Percentiles rank a stretch among this genome's conserved stretches.
Evolutionary conservation across 177 flowering plant species (phyloP).

Genomic region (Vitis hybrid): DNA sequence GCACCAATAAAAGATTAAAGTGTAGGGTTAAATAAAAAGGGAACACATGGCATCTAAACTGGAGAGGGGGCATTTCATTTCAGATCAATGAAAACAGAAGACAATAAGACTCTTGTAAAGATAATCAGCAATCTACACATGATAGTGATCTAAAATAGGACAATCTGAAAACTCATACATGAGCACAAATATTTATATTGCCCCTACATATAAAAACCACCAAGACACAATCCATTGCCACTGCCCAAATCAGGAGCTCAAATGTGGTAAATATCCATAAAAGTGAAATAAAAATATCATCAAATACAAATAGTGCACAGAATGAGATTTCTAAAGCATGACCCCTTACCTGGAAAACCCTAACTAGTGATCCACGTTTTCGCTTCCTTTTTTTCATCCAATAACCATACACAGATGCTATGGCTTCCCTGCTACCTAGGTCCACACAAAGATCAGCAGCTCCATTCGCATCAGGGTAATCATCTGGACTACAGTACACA

Average conservation of each 20-base stretch:
- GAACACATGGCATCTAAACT: too few relatives aligned
- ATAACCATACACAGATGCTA: constrained; percentile 53
- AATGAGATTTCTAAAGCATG: neutral
- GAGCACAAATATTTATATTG: too few relatives aligned
- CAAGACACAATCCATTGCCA: neutral
- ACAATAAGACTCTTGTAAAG: too few relatives aligned
- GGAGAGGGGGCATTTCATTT: too few relatives aligned
- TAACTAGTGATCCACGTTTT: constrained; percentile 46
- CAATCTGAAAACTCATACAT: too few relatives aligned
- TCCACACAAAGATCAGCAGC: constrained; percentile 34
- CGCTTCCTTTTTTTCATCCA: constrained; percentile 76
- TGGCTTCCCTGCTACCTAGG: constrained; percentile 41
- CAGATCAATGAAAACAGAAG: too few relatives aligned
- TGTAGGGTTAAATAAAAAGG: too few relatives aligned
- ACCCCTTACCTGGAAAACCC: constrained; percentile 72
- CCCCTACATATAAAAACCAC: neutral
- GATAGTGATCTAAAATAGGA: too few relatives aligned
- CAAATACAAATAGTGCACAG: neutral
- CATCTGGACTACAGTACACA: constrained; percentile 47
- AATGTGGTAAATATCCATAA: neutral
- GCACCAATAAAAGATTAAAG: too few relatives aligned
- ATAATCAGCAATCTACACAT: too few relatives aligned
- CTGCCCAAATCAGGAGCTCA: neutral
- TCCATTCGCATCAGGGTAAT: constrained; percentile 41
- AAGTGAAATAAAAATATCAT: neutral